A percentile compares a stretch with the other conserved stretches of the same genome.
Evolutionary conservation across 1,284 basidiomycete species (phyloP).

Genomic region (Cryptococcus sp.): DNA sequence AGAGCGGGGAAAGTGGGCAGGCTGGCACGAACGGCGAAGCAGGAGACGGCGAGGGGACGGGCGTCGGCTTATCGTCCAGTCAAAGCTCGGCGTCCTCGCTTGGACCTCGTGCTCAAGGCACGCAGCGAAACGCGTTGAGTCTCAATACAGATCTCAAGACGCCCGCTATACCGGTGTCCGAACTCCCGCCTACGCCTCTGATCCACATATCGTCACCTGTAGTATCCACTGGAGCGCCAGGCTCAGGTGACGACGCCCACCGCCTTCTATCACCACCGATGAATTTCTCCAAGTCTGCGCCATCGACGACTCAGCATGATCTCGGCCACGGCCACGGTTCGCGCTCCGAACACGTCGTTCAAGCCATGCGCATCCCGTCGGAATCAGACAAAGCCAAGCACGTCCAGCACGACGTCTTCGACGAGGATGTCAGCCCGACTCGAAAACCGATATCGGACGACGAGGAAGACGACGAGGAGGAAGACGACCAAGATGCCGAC

Average conservation of each 20-base stretch:
- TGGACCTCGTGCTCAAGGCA: not conserved
- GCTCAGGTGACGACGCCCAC: no score
- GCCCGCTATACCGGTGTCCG: conserved; percentile 16
- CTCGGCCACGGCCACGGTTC: no score
- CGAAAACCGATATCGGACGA: not conserved
- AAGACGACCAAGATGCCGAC: conserved; percentile 38
- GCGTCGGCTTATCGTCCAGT: conserved; percentile 15
- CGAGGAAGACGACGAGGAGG: conserved; percentile 28
- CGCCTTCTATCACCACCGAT: no score
- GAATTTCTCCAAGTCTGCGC: not conserved
- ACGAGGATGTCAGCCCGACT: conserved; percentile 9
- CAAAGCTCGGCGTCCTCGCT: conserved; percentile 15
- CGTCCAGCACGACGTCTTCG: conserved; percentile 12
- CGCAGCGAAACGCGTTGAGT: not conserved
- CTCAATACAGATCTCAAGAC: conserved; percentile 20
- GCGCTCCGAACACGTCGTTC: conserved; percentile 9
- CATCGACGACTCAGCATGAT: not conserved
- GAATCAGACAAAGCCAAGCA: not conserved
- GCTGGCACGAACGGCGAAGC: not conserved
- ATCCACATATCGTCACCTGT: conserved; percentile 22
- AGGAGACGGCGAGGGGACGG: conserved; percentile 5
- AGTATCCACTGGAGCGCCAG: conserved; percentile 4
- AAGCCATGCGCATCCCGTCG: conserved; percentile 18
- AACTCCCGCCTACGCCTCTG: conserved; percentile 32
- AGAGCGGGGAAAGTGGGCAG: conserved; percentile 1